Conservation (phyloP, 2,329 filamentous ascomycete species). For the Fusarium dimerum region DNA sequence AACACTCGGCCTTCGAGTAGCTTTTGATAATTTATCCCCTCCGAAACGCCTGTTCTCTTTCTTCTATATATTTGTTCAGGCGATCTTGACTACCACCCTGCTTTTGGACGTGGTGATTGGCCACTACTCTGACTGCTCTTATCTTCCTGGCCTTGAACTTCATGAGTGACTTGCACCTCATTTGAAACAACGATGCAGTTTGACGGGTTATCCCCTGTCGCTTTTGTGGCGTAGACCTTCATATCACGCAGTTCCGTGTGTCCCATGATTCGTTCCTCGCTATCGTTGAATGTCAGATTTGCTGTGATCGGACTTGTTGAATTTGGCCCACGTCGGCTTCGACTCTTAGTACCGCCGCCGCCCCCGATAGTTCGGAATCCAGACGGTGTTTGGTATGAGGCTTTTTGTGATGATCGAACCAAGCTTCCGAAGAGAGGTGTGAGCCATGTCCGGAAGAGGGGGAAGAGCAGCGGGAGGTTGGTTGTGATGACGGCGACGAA, state of each 20-base stretch:
- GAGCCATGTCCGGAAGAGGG: slow-evolving; percentile 43
- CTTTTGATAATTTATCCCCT: too few species aligned
- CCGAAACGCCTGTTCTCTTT: too few species aligned
- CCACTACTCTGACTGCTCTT: slow-evolving; percentile 10
- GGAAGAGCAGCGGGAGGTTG: slow-evolving; percentile 45
- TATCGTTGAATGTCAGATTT: slow-evolving; percentile 40
- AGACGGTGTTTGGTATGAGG: slow-evolving; percentile 39
- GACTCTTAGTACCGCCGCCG: slow-evolving; percentile 32
- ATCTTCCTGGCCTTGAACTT: slow-evolving; percentile 38
- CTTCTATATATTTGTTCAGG: too few species aligned
- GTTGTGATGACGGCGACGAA: slow-evolving; percentile 44
- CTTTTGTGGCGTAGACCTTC: slow-evolving; percentile 3
- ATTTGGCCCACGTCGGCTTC: slow-evolving; percentile 33
- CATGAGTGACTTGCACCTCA: slow-evolving; percentile 37
- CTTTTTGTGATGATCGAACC: slow-evolving; percentile 37
- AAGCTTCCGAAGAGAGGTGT: slow-evolving; percentile 30
- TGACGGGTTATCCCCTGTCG: slow-evolving; percentile 16
- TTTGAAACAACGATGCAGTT: slow-evolving; percentile 44
- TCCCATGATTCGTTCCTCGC: slow-evolving; percentile 42
- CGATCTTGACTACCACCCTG: slow-evolving; percentile 13
- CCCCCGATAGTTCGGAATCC: slow-evolving; percentile 44
- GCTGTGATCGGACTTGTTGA: slow-evolving; percentile 37
- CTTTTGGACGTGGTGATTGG: not conserved
- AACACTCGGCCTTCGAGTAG: too few species aligned
- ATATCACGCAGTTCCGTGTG: slow-evolving; percentile 42